phyloP scores from a whole-genome alignment of 805 yeast genomes.

The Saturnispora galanensis region DNA sequence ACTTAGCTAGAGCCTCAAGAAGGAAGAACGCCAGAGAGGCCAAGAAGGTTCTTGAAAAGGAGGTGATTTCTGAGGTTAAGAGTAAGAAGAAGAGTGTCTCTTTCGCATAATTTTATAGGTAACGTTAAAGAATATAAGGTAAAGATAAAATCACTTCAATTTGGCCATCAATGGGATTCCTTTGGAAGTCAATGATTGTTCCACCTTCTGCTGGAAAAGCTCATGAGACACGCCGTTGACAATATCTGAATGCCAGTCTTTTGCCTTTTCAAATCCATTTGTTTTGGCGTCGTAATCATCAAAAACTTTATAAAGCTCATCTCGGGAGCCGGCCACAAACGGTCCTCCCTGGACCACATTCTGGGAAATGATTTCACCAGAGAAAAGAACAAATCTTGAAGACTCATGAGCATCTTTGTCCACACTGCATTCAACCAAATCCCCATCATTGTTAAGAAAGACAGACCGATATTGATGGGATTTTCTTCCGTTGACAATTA shows the following conservation, averaged over 20 bases:
- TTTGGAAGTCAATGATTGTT: too few relatives aligned
- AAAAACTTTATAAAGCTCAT: conserved; percentile 60
- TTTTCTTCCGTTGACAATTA: conserved; percentile 33
- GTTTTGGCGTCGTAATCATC: conserved; percentile 57
- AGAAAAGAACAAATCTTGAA: conserved; percentile 53
- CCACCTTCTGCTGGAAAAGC: conserved; percentile 10
- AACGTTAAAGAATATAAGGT: not conserved
- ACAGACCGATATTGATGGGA: conserved; percentile 40
- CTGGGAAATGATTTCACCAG: conserved; percentile 68
- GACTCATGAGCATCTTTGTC: conserved; percentile 38
- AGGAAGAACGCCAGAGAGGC: conserved; percentile 40
- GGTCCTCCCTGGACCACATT: conserved; percentile 83
- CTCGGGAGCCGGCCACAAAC: conserved; percentile 66
- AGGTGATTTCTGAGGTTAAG: conserved; percentile 17
- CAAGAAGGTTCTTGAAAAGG: conserved; percentile 19
- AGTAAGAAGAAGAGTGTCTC: conserved; percentile 38
- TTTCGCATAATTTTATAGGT: conserved; percentile 30
- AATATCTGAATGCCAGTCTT: conserved; percentile 43
- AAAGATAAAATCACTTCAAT: not conserved
- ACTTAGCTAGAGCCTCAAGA: conserved; percentile 58
- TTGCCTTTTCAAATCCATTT: conserved; percentile 63
- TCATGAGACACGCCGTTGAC: conserved; percentile 25
- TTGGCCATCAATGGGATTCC: not conserved
- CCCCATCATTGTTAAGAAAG: conserved; percentile 67
- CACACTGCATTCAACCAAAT: conserved; percentile 41